Conservation (phyloP, 257 asterid species). For the Penstemon davidsonii region DNA sequence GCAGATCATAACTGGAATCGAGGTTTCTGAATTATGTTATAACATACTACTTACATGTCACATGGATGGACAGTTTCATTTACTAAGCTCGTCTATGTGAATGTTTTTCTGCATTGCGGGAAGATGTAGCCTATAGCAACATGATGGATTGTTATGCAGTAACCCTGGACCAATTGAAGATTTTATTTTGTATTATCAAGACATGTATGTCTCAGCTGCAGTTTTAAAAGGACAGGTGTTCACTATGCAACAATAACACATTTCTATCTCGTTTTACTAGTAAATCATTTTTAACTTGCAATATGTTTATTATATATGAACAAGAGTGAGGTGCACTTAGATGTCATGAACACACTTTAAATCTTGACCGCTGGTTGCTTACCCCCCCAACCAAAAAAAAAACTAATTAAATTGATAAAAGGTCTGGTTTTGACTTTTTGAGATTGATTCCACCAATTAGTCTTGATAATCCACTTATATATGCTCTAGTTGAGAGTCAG, state of each 20-base stretch:
- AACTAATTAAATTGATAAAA: slow-evolving; percentile 53
- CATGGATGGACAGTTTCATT: slow-evolving; percentile 9
- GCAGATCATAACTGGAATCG: slow-evolving; percentile 10
- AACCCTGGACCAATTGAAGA: slow-evolving; percentile 90
- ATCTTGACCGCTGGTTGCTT: slow-evolving; percentile 94
- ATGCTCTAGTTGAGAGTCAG: slow-evolving; percentile 96
- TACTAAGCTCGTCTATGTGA: slow-evolving; percentile 22
- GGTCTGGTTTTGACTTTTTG: slow-evolving; percentile 78
- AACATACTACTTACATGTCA: slow-evolving; percentile 11
- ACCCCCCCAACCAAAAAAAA: slow-evolving; percentile 42
- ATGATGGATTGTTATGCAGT: slow-evolving; percentile 60
- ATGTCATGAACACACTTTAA: slow-evolving; percentile 97
- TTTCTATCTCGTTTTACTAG: slow-evolving; percentile 23
- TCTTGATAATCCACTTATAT: slow-evolving; percentile 87
- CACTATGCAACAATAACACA: slow-evolving; percentile 14
- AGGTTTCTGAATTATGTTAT: not conserved
- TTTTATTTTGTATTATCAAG: slow-evolving; percentile 84
- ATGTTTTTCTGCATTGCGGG: slow-evolving; percentile 28
- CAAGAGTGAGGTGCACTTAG: slow-evolving; percentile 97
- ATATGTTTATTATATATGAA: slow-evolving; percentile 24
- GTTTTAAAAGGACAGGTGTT: slow-evolving; percentile 97
- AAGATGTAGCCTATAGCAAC: slow-evolving; percentile 48
- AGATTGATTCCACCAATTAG: slow-evolving; percentile 72
- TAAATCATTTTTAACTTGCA: slow-evolving; percentile 11
- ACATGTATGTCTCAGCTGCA: slow-evolving; percentile 89